A percentile compares a stretch with the other conserved stretches of the same genome.
phyloP scores from a whole-genome alignment of 257 asterid genomes.

The Nicotiana noctiflora region DNA sequence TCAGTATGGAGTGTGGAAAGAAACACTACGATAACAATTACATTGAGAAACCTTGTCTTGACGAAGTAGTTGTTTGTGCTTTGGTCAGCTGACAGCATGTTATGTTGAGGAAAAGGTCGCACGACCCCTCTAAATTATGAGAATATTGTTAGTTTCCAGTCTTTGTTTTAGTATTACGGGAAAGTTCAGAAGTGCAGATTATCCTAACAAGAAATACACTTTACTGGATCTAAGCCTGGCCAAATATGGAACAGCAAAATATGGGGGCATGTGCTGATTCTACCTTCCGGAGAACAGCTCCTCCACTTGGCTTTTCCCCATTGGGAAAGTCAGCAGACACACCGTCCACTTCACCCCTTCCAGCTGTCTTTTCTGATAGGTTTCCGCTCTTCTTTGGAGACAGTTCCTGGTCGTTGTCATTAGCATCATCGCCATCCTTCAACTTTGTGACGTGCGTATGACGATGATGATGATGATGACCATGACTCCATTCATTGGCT shows the following conservation, averaged over 20 bases:
- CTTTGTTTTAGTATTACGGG: background rate
- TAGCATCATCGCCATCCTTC: conserved; percentile 41
- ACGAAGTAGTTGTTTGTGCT: background rate
- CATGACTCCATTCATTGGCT: conserved; percentile 38
- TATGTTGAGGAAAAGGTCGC: background rate
- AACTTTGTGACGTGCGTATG: conserved; percentile 42
- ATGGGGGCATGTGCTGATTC: background rate
- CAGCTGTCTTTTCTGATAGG: conserved; percentile 17
- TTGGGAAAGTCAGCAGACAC: conserved; percentile 25
- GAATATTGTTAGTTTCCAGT: background rate
- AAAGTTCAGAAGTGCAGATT: background rate
- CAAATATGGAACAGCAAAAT: background rate
- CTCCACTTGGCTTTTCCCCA: conserved; percentile 27
- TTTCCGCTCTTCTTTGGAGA: conserved; percentile 33
- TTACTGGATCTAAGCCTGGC: background rate
- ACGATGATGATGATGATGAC: conserved; percentile 75
- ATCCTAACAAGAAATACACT: background rate
- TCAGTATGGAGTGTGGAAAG: background rate
- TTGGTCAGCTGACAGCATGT: background rate
- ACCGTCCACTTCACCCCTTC: conserved; percentile 28
- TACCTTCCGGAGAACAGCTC: conserved; percentile 66
- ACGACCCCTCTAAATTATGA: background rate
- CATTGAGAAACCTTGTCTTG: background rate
- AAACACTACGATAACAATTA: background rate
- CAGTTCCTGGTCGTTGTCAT: conserved; percentile 32